Evolutionary conservation across 2,329 filamentous ascomycete species (phyloP).

Genomic region (Colletotrichum higginsianum): DNA sequence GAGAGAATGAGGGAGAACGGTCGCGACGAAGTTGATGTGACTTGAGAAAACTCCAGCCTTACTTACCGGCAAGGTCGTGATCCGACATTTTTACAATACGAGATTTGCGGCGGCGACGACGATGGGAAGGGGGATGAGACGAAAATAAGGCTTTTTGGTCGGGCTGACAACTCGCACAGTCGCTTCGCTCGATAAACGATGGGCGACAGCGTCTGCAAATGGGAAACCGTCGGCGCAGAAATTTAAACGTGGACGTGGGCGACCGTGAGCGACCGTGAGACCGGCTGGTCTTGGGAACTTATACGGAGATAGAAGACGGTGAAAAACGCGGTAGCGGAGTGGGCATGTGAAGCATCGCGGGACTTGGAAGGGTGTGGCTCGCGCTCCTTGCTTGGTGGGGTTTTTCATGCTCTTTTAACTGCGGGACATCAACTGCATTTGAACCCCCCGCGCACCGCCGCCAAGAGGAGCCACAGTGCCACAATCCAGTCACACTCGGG

Average conservation of each 20-base stretch:
- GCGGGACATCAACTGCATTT: constrained; percentile 40
- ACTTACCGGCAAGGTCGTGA: constrained; percentile 75
- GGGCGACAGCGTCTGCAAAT: not conserved
- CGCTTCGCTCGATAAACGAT: not conserved
- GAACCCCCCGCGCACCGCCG: constrained; percentile 17
- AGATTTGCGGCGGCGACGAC: constrained; percentile 4
- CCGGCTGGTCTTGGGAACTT: constrained; percentile 7
- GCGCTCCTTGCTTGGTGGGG: constrained; percentile 29
- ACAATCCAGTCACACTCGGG: constrained; percentile 2
- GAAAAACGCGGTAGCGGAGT: constrained; percentile 17
- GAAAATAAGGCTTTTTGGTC: not conserved
- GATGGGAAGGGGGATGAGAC: constrained; percentile 2
- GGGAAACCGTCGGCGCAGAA: too few relatives aligned
- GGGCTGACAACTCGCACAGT: not conserved
- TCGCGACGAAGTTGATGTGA: not conserved
- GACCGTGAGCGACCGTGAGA: not conserved
- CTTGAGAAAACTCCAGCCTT: not conserved
- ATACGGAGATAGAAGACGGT: constrained; percentile 24
- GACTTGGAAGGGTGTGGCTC: constrained; percentile 24
- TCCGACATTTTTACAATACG: constrained; percentile 68
- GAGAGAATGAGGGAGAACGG: not conserved
- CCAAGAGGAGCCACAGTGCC: constrained; percentile 24
- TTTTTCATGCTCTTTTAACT: constrained; percentile 38
- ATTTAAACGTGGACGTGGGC: not conserved
- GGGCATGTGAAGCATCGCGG: constrained; percentile 32